Conservation (phyloP, 1,139 yeast species). For the Pichia sp. region DNA sequence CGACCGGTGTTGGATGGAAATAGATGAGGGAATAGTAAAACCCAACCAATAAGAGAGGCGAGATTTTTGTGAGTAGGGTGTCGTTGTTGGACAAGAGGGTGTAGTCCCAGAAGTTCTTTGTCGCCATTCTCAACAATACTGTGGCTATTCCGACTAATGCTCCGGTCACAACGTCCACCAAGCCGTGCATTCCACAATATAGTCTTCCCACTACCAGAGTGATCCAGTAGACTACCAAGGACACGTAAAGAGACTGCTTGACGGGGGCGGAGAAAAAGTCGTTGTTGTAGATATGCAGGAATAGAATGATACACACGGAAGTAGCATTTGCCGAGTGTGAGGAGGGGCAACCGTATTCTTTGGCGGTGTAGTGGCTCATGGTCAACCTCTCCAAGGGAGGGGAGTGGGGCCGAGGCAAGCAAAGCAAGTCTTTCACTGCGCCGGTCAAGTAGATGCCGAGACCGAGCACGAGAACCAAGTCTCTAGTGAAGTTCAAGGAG, state of each 20-base stretch:
- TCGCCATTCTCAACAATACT: slow-evolving; percentile 38
- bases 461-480: slow-evolving; percentile 73
- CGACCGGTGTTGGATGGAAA: slow-evolving; percentile 81
- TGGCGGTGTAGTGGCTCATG: slow-evolving; percentile 80
- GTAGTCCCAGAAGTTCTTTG: slow-evolving; percentile 40
- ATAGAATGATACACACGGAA: slow-evolving; percentile 57
- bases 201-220: slow-evolving; percentile 76
- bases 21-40: slow-evolving; percentile 45
- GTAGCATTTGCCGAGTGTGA: slow-evolving; percentile 94
- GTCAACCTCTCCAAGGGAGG: slow-evolving; percentile 92
- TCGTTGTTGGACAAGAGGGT: slow-evolving; percentile 18
- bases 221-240: slow-evolving; percentile 46
- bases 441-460: slow-evolving; percentile 83
- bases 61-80: slow-evolving; percentile 19
- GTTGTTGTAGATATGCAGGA: slow-evolving; percentile 19
- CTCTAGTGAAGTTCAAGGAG: slow-evolving; percentile 52
- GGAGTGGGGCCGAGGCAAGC: slow-evolving; percentile 89
- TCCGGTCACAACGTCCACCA: slow-evolving; percentile 70
- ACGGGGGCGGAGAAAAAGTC: slow-evolving; percentile 37
- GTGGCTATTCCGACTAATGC: slow-evolving; percentile 53
- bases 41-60: slow-evolving; percentile 40
- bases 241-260: slow-evolving; percentile 13
- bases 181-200: slow-evolving; percentile 98
- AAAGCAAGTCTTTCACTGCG: slow-evolving; percentile 72
- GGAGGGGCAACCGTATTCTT: slow-evolving; percentile 93